A percentile compares a stretch with the other conserved stretches of the same genome.
These are phyloP conservation scores for Boletus semigastroideus DNA, from an alignment of 1,284 basidiomycete species.

Conservation along the genomic window DNA sequence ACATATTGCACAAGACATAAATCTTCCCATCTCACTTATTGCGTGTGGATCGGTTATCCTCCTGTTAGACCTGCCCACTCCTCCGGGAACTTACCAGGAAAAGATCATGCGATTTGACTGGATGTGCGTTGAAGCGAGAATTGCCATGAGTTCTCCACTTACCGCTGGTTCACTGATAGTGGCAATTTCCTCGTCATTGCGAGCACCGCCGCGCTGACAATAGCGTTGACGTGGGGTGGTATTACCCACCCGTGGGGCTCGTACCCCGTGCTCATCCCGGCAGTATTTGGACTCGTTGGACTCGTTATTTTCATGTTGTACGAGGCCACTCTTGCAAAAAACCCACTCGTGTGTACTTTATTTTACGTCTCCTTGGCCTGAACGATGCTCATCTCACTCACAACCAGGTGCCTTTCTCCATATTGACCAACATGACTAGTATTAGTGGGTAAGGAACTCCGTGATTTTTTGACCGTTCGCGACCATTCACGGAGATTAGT, in stretches of 20 bases:
- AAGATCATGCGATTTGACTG: slow-evolving; percentile 11
- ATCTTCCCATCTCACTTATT: slow-evolving; percentile 15
- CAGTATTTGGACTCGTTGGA: slow-evolving; percentile 15
- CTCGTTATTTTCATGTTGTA: not conserved
- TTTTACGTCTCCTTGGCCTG: not conserved
- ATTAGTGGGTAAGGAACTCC: slow-evolving; percentile 14
- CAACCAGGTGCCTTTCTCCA: slow-evolving; percentile 12
- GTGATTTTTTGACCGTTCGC: not conserved
- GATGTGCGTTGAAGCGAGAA: slow-evolving; percentile 6
- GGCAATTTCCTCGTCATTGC: slow-evolving; percentile 17
- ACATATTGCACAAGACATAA: slow-evolving; percentile 11
- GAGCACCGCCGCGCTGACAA: slow-evolving; percentile 11
- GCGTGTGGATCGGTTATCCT: slow-evolving; percentile 4
- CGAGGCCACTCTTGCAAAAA: slow-evolving; percentile 11
- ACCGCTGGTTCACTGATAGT: not conserved
- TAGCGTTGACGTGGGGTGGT: slow-evolving; percentile 18
- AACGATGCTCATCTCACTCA: not conserved
- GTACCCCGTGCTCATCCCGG: slow-evolving; percentile 8
- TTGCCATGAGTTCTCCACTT: not conserved
- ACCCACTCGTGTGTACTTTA: slow-evolving; percentile 1
- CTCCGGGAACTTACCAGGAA: slow-evolving; percentile 6
- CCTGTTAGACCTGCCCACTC: slow-evolving; percentile 13
- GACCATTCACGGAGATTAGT: not conserved
- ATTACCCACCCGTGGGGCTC: slow-evolving; percentile 15
- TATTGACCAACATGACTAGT: slow-evolving; percentile 16